Base-by-base conservation (phyloP, 78 protist genomes). In the Tieghemostelium lacteum region DNA sequence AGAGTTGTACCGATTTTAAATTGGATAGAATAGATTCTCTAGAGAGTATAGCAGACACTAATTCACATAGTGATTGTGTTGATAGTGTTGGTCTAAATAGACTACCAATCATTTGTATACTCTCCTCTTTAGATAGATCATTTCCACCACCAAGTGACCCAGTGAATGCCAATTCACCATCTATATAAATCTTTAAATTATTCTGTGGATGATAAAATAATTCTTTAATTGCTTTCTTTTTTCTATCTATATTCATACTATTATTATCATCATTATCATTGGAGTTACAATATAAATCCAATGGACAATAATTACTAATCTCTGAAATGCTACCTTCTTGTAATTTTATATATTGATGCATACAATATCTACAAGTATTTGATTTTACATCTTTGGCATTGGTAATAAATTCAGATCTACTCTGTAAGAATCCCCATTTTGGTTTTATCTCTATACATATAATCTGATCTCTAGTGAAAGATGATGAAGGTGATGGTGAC, bases 61-160 rank as follows among this genome's bases (percentile, higher is more conserved):
- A 22, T 36, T 26, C 19, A 24, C 65, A 52, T 28, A 72, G 22
- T 20, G 24, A 22, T 24, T 19, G 7, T 67, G 42, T 50, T 71
- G 52, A 45, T 14, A 45, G 10, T 6, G 6, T 45, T 14, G 6
- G 6, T 45, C 10, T 10, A 45, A 71, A 71, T 57, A 57, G 40
- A 37, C n/a, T 57, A 57, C 69, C 52, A 57, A 73, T 31, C 8
- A 34, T 2, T 14, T 52, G 20, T 22, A n/a, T 26, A 57, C 33
- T 52, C 36, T 20, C 2, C 14, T 34, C 24, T 58, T 33, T 8
- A 37, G 34, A 20, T 37, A 50, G 36, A n/a, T 45, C 54, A 17
- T 20, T 14, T 28, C 91, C 86, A 31, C 86, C 91, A 83, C 91
- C 91, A 1, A 69, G 66, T 60, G 76, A n/a, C 22, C 91, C 91